A percentile compares a stretch with the other conserved stretches of the same genome.
phyloP scores from a whole-genome alignment of 1,139 yeast genomes.

The Magnusiomyces magnusii region DNA sequence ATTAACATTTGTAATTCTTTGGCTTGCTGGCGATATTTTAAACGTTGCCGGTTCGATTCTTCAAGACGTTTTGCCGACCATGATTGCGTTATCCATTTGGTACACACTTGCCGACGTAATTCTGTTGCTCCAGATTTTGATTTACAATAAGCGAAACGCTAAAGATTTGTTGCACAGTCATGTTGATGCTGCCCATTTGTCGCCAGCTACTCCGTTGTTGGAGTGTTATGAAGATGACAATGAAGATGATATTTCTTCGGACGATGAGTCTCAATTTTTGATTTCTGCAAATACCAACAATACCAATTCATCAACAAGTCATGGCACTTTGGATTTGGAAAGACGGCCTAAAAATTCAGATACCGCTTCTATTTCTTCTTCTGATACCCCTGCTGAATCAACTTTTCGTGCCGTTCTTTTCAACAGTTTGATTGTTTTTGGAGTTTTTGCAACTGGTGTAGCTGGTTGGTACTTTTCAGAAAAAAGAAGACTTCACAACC shows the following conservation, averaged over 20 bases:
- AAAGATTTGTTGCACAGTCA: conserved; percentile 35
- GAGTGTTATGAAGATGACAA: conserved; percentile 54
- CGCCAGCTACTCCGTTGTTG: conserved; percentile 82
- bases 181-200: conserved; percentile 71
- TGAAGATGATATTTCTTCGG: too few species aligned
- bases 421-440: conserved; percentile 56
- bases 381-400: neutral
- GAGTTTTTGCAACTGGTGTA: conserved; percentile 69
- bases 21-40: conserved; percentile 89
- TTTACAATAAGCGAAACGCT: conserved; percentile 50
- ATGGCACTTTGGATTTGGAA: conserved; percentile 2
- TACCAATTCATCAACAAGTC: neutral
- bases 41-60: conserved; percentile 82
- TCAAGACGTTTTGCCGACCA: conserved; percentile 86
- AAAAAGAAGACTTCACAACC: conserved; percentile 19
- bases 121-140: conserved; percentile 69
- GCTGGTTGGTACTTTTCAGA: conserved; percentile 74
- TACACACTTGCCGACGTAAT: conserved; percentile 88
- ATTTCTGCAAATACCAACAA: neutral
- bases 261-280: neutral
- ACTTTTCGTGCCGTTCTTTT: conserved; percentile 30
- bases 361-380: conserved; percentile 3
- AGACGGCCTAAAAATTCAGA: neutral
- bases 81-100: conserved; percentile 77
- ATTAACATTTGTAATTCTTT: conserved; percentile 67